Percentiles rank a stretch among this genome's conserved stretches.
Conservation (phyloP, 108 stramenopile species). For the Cylindrotheca fusiformis region DNA sequence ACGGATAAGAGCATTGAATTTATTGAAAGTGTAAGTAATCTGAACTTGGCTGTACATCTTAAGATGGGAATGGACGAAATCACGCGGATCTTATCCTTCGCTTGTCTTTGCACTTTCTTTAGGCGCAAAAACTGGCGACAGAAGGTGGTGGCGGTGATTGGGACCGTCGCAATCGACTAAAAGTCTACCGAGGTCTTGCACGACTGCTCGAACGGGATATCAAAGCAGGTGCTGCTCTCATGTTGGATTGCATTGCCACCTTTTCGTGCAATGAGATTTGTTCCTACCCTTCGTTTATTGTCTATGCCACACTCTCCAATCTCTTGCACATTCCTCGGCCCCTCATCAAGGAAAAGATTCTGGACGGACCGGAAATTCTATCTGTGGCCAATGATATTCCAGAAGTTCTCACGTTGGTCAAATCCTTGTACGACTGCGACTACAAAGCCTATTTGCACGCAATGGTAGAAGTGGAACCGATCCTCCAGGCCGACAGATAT, state of each 20-base stretch:
- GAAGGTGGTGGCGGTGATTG: conserved; percentile 94
- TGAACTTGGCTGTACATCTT: too few species aligned
- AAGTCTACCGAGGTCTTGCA: conserved; percentile 89
- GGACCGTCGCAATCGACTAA: conserved; percentile 98
- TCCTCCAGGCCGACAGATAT: conserved; percentile 81
- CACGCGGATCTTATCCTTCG: conserved; percentile 2
- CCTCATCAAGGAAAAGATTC: conserved; percentile 87
- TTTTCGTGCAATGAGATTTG: conserved; percentile 96
- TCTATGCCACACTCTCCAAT: conserved; percentile 89
- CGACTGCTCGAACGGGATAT: conserved; percentile 81
- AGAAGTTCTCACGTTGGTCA: conserved; percentile 68
- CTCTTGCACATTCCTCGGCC: conserved; percentile 83
- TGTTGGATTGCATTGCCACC: conserved; percentile 94
- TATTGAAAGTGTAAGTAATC: conserved; percentile 56
- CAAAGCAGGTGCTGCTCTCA: conserved; percentile 74
- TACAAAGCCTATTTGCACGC: conserved; percentile 91
- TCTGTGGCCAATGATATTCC: conserved; percentile 84
- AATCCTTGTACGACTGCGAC: conserved; percentile 91
- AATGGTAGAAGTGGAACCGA: conserved; percentile 83
- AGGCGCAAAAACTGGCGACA: conserved; percentile 70
- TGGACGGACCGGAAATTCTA: conserved; percentile 96
- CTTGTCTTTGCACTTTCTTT: conserved; percentile 1
- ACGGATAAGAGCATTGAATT: conserved; percentile 51
- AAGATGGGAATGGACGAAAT: too few species aligned
- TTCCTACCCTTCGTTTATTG: conserved; percentile 90